Evolutionary conservation across 768 basidiomycete species (phyloP).

Genomic region (Punctularia strigosozonata): DNA sequence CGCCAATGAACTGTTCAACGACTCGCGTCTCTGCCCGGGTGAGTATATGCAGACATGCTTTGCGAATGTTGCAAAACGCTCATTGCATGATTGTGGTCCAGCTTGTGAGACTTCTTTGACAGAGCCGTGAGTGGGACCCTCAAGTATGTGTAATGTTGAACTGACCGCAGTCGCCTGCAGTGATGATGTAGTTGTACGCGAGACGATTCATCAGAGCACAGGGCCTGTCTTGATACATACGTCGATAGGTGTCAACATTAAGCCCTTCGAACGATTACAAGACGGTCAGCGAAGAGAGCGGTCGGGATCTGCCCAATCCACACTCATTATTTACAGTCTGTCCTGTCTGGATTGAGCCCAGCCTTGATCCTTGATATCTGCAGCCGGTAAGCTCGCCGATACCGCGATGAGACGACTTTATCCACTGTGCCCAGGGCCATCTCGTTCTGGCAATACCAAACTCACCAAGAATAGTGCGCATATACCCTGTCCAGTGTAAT

Average conservation of each 20-base stretch:
- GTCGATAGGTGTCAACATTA: slow-evolving; percentile 58
- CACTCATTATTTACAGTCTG: slow-evolving; percentile 40
- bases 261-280: slow-evolving; percentile 88
- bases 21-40: slow-evolving; percentile 74
- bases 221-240: slow-evolving; percentile 3
- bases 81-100: slow-evolving; percentile 14
- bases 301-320: slow-evolving; percentile 8
- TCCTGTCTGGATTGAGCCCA: slow-evolving; percentile 71
- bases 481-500: slow-evolving; percentile 3
- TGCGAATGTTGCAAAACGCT: slow-evolving; percentile 2
- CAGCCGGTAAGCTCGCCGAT: slow-evolving; percentile 39
- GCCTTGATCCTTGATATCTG: slow-evolving; percentile 73
- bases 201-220: not conserved
- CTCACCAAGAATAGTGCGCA: slow-evolving; percentile 69
- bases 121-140: slow-evolving; percentile 50
- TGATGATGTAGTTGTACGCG: slow-evolving; percentile 53
- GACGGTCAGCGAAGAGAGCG: slow-evolving; percentile 47
- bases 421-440: slow-evolving; percentile 40
- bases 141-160: slow-evolving; percentile 18
- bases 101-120: slow-evolving; percentile 73
- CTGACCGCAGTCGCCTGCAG: slow-evolving; percentile 19
- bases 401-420: not conserved
- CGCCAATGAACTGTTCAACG: slow-evolving; percentile 74
- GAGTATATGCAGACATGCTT: slow-evolving; percentile 4
- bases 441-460: slow-evolving; percentile 88